phyloP scores from a whole-genome alignment of 1,284 basidiomycete species.

The Naganishia albida region DNA sequence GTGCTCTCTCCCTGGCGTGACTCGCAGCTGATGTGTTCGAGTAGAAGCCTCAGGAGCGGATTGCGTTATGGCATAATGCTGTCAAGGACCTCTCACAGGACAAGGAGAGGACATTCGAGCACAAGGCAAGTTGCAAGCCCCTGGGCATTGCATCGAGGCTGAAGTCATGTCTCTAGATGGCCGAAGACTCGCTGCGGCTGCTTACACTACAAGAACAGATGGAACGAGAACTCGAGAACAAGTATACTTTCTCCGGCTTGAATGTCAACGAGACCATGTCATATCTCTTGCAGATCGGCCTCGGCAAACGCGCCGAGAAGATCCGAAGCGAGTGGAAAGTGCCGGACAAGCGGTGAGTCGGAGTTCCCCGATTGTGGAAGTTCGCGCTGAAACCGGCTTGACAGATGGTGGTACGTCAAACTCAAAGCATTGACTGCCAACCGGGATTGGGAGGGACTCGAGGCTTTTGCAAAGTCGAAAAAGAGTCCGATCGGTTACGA shows the following conservation, averaged over 20 bases:
- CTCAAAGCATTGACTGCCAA: conserved; percentile 74
- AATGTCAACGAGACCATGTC: conserved; percentile 82
- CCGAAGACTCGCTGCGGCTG: conserved; percentile 79
- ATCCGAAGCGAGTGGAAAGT: conserved; percentile 84
- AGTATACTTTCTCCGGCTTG: conserved; percentile 72
- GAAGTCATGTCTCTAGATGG: conserved; percentile 63
- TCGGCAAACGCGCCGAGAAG: conserved; percentile 82
- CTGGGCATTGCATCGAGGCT: not conserved
- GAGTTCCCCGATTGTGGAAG: not conserved
- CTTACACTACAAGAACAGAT: conserved; percentile 78
- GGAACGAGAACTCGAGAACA: conserved; percentile 79
- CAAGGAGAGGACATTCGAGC: conserved; percentile 84
- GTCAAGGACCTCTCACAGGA: conserved; percentile 93
- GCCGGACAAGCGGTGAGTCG: conserved; percentile 76
- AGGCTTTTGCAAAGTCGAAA: conserved; percentile 77
- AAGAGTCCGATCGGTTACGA: conserved; percentile 95
- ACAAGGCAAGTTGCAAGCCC: conserved; percentile 64
- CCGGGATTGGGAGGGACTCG: conserved; percentile 79
- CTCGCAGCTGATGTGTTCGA: not conserved
- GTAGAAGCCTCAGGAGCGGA: conserved; percentile 70
- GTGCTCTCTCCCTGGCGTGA: not conserved
- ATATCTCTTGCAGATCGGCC: conserved; percentile 70
- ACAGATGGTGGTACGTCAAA: conserved; percentile 88
- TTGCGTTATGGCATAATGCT: conserved; percentile 73
- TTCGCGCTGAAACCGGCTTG: not conserved